phyloP scores from a whole-genome alignment of 2,329 filamentous ascomycete genomes.

The Penicillium freii region DNA sequence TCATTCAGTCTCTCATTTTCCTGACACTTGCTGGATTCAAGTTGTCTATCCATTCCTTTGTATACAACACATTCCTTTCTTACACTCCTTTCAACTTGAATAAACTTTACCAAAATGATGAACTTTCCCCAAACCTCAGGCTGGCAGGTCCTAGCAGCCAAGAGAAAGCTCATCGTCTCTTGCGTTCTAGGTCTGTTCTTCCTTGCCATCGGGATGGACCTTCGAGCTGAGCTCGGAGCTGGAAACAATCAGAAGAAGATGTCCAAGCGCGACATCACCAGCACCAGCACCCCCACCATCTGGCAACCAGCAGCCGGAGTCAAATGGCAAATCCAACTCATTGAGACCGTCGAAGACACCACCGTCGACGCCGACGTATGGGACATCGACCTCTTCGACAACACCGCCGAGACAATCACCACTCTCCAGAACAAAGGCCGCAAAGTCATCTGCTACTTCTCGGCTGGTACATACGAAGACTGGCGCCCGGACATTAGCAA shows the following conservation, averaged over 20 bases:
- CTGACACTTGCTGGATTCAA: slow-evolving; percentile 12
- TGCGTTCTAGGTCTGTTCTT: slow-evolving; percentile 3
- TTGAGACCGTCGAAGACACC: slow-evolving; percentile 42
- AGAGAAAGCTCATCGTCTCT: neutral
- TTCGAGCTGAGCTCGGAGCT: neutral
- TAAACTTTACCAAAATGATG: neutral
- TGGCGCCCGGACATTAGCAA: slow-evolving; percentile 58
- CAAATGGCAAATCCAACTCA: slow-evolving; percentile 63
- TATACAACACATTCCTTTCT: slow-evolving; percentile 3
- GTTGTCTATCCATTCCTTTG: slow-evolving; percentile 9
- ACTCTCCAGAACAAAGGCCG: slow-evolving; percentile 52
- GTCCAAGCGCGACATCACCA: slow-evolving; percentile 2
- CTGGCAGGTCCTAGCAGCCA: slow-evolving; percentile 5
- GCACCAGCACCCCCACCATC: neutral
- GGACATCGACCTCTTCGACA: slow-evolving; percentile 62
- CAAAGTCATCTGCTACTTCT: slow-evolving; percentile 73
- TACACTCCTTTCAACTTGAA: neutral
- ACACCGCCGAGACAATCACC: slow-evolving; percentile 47
- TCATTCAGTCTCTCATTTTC: slow-evolving; percentile 1
- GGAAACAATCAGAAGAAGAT: neutral
- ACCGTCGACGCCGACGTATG: slow-evolving; percentile 55
- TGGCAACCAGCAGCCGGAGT: slow-evolving; percentile 56
- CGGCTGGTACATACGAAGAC: slow-evolving; percentile 66
- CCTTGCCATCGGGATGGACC: slow-evolving; percentile 2
- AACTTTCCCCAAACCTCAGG: neutral